Percentiles rank a stretch among this genome's conserved stretches.
Evolutionary conservation across 371 early-diverging fungal genomes (phyloP).

Genomic region (Fennellomyces sp.): DNA sequence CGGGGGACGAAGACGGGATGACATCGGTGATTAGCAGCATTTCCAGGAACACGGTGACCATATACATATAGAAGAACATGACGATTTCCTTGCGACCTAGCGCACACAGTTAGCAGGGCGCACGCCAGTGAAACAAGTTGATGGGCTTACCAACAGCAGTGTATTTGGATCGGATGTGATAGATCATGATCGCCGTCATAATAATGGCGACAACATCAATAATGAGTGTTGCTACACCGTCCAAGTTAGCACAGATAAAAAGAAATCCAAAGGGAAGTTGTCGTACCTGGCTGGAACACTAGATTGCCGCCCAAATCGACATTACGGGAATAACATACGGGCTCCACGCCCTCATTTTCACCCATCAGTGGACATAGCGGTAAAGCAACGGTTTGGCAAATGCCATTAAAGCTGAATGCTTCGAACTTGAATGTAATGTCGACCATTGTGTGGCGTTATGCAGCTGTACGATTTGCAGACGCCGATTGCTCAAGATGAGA

Average conservation of each 20-base stretch:
- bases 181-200: constrained; percentile 97
- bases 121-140: neutral
- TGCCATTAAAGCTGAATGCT: constrained; percentile 86
- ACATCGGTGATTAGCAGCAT: constrained; percentile 88
- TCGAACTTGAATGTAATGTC: constrained; percentile 54
- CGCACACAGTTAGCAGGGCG: neutral
- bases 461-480: neutral
- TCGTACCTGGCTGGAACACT: constrained; percentile 88
- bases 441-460: constrained; percentile 25
- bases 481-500: neutral
- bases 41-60: constrained; percentile 82
- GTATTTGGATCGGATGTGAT: constrained; percentile 94
- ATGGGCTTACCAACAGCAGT: constrained; percentile 89
- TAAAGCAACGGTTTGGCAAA: constrained; percentile 83
- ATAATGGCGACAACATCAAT: constrained; percentile 90
- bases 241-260: neutral
- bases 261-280: neutral
- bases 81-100: constrained; percentile 95
- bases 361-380: constrained; percentile 91
- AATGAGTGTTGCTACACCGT: constrained; percentile 72
- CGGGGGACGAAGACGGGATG: constrained; percentile 78
- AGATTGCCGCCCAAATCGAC: constrained; percentile 79
- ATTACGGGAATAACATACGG: constrained; percentile 92
- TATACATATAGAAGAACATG: constrained; percentile 96
- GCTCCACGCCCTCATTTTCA: constrained; percentile 75